Base-by-base conservation (phyloP, 2,329 filamentous ascomycete species). In the Aspergillus calidoustus region DNA sequence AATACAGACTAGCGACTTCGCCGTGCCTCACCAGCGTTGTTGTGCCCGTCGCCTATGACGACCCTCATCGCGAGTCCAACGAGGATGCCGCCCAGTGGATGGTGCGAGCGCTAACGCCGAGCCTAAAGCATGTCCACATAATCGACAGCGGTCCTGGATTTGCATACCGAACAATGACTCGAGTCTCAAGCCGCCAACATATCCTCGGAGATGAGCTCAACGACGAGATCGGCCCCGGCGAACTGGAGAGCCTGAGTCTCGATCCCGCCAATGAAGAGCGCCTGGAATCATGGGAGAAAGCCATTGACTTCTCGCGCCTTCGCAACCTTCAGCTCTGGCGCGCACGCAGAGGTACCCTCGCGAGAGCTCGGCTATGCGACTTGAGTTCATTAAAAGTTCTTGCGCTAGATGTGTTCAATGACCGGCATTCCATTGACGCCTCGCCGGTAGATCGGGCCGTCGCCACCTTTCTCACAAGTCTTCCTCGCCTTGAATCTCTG, bases 311-410 rank as follows among this genome's bases (percentile, higher is more conserved):
- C 22, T 54, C 51, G 9, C 34, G 25, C 2, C 51, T 54, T 8
- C 34, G 51, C 13, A 43, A 22, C 51, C 31, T 54, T 6, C 51
- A 54, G 34, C 51, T 54, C 43, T 54, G 51, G 51, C 23, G 51
- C 9, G 51, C 25, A 7, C 34, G 31, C 34, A 28, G 7, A 25
- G 34, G n/a, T 3, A 54, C 30, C 15, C 34, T 54, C 28, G 19
- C 9, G 3, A 11, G 23, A 23, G 51, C 51, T 11, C 13, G 19
- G 4, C n/a, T 13, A 34, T 54, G 34, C 51, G 34, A 54, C 4
- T 54, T 54, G 19, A n/a, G 22, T 8, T 44, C 51, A 4, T 28
- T 54, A 19, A 54, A 38, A 11, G 28, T 11, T 3, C 19, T 43
- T 9, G 22, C 31, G 13, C 34, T 54, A 13, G 13, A 23, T 28